Evolutionary conservation across 805 yeast species (phyloP), one percentile per base, ranked within the genome.

Genomic region (Myxozyma neotropica): DNA sequence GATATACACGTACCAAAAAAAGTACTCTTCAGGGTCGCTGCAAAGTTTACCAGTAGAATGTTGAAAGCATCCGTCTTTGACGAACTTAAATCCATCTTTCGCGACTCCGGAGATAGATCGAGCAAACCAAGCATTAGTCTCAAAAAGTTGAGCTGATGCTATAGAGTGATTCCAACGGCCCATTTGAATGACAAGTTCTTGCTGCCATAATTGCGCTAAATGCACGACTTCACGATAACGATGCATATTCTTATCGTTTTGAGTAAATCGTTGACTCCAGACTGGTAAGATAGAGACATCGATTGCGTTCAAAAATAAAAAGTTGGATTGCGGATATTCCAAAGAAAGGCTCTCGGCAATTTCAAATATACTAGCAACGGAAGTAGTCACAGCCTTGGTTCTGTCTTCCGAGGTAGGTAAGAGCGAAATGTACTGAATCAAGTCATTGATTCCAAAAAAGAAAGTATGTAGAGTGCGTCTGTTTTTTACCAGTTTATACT

Each of bases 221-320:
- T 39, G 43, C 17, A 60, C 59, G 3, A 54, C 58, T 46, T 62
- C 66, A 24, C 57, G 51, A 31, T 45, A 58, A 38, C 42, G 40
- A 31, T 46, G 52, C 54, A 59, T 45, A 19, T 21, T n/a, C 3
- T 15, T 27, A 53, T 61, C 63, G 27, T 36, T 21, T 6, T 33
- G 57, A 4, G 49, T 15, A 45, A 39, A 60, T n/a, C 57, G 35
- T 23, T 23, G 27, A 15, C 23, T n/a, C 58, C 57, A 62, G 27
- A 62, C 27, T 19, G 66, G 66, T 19, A 62, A 38, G 12, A 62
- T 45, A 5, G 66, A 60, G 39, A 62, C 61, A 35, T 62, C 66
- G 39, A 58, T 38, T 4, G 59, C 35, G 38, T 49, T 51, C 31
- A 55, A 19, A 51, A 62, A 43, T 17, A 62, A 54, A 35, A 62